A percentile compares a stretch with the other conserved stretches of the same genome.
These are phyloP conservation scores for Dictyostelium citrinum DNA, from an alignment of 78 protist species.

Conservation along the genomic window DNA sequence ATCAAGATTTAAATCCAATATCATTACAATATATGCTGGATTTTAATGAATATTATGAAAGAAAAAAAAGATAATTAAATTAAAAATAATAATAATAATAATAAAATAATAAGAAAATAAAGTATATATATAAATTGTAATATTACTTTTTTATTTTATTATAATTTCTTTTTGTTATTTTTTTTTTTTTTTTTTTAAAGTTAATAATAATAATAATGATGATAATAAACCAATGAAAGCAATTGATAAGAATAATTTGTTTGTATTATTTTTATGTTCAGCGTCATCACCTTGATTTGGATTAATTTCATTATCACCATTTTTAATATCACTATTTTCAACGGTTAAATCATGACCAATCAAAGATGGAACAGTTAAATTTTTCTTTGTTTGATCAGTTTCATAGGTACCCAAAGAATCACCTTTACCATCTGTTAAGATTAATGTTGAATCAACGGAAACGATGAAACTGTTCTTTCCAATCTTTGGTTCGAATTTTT, in stretches of 20 bases:
- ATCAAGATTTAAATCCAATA: slow-evolving; percentile 66
- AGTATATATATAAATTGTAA: no score
- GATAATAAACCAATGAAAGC: not conserved
- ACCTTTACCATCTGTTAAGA: slow-evolving; percentile 10
- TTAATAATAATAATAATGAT: not conserved
- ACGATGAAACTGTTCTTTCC: not conserved
- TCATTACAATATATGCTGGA: slow-evolving; percentile 64
- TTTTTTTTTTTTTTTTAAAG: not conserved
- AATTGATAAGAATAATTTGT: not conserved
- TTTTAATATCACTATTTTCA: not conserved
- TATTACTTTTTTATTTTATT: not conserved
- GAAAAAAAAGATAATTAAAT: not conserved
- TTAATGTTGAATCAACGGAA: not conserved
- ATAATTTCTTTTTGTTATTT: not conserved
- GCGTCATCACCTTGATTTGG: not conserved
- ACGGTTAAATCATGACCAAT: not conserved
- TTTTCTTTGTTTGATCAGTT: not conserved
- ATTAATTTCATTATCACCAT: not conserved
- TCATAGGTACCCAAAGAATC: not conserved
- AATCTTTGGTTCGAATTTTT: not conserved
- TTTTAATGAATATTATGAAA: slow-evolving; percentile 58
- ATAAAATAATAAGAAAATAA: no score
- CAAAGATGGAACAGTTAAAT: not conserved
- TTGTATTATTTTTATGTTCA: not conserved
- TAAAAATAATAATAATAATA: not conserved